These are phyloP conservation scores for Gastrolobium bilobum DNA, from an alignment of 306 rosid species.

Conservation along the genomic window DNA sequence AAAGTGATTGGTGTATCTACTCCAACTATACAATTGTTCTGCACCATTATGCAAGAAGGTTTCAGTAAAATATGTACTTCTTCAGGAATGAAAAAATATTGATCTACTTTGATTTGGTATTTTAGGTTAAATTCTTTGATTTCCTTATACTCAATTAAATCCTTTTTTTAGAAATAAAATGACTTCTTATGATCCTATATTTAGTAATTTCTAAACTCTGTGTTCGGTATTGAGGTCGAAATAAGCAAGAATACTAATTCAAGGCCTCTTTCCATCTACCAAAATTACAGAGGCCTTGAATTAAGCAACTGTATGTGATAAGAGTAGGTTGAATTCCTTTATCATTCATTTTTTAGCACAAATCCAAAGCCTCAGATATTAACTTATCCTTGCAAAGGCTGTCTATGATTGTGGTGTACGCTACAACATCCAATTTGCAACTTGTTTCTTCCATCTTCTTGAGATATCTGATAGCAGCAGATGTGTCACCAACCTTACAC, in stretches of 20 bases:
- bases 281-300: constrained; percentile 2
- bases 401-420: background rate
- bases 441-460: background rate
- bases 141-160: background rate
- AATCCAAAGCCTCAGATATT: background rate
- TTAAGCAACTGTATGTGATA: constrained; percentile 42
- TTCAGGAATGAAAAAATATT: background rate
- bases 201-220: background rate
- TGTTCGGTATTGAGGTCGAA: background rate
- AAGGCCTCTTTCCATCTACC: constrained; percentile 36
- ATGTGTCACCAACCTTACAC: background rate
- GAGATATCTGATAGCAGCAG: background rate
- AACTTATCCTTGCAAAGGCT: background rate
- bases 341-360: background rate
- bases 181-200: background rate
- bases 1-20: too few species aligned
- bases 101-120: background rate
- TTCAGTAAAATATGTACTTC: background rate
- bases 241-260: background rate
- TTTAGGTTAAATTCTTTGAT: background rate
- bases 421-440: background rate
- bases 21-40: too few species aligned
- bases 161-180: background rate
- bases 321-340: background rate
- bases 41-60: too few species aligned